A percentile compares a stretch with the other conserved stretches of the same genome.
phyloP scores from a whole-genome alignment of 129 eudicot species.

The Ambrosia trifida region DNA sequence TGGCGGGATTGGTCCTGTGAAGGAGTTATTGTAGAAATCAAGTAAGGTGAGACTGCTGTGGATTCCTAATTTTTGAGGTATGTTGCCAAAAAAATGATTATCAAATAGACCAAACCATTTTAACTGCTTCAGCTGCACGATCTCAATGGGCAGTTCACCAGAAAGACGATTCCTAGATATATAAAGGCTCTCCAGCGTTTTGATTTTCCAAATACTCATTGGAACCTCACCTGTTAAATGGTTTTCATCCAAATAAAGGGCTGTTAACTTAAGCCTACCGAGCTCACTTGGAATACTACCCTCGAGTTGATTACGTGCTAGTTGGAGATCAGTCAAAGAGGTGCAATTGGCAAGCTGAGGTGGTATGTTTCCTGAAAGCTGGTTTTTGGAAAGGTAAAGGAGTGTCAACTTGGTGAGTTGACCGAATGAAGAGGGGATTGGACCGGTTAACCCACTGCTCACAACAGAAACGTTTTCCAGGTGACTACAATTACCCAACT shows the following conservation, averaged over 20 bases:
- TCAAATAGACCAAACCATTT: constrained; percentile 45
- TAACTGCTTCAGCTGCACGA: constrained; percentile 52
- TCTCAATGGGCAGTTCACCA: constrained; percentile 68
- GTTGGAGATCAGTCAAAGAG: constrained; percentile 47
- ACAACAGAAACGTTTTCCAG: constrained; percentile 48
- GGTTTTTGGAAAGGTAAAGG: constrained; percentile 60
- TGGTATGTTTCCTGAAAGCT: constrained; percentile 65
- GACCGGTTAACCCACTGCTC: constrained; percentile 52
- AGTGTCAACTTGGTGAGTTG: constrained; percentile 40
- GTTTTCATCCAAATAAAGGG: constrained; percentile 50
- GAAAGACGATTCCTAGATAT: constrained; percentile 45
- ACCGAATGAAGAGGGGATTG: constrained; percentile 67
- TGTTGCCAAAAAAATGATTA: constrained; percentile 62
- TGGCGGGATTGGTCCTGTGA: constrained; percentile 77
- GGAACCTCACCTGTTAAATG: constrained; percentile 76
- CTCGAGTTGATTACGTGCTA: constrained; percentile 51
- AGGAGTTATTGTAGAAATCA: constrained; percentile 64
- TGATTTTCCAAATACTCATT: constrained; percentile 56
- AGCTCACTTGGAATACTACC: constrained; percentile 70
- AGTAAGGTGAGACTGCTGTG: constrained; percentile 52
- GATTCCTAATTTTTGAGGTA: constrained; percentile 74
- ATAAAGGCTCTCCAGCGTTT: constrained; percentile 48
- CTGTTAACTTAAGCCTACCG: constrained; percentile 48
- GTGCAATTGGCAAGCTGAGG: constrained; percentile 65
- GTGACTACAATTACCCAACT: constrained; percentile 66